Base-by-base conservation (phyloP, 306 rosid species). In the Albizia julibrissin region DNA sequence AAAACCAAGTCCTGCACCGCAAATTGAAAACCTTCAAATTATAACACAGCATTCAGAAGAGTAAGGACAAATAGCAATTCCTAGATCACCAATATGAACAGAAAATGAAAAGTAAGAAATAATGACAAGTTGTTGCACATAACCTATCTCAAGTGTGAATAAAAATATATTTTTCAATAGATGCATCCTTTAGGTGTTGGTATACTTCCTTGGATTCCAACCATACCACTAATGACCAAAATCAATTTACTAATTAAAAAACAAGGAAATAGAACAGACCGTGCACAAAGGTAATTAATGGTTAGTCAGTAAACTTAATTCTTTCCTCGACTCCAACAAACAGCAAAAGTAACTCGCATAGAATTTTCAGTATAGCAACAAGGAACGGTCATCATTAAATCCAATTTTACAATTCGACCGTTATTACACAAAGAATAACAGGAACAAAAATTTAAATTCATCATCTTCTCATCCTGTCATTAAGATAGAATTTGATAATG, bases 1-100 rank as follows among this genome's bases (percentile, higher is more conserved):
- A 85, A 94, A 94, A 78, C 97, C 97, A 78, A 93, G 97, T 69
- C 98, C 98, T 93, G 97, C 92, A 89, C 79, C 91, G 84, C 66
- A 86, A 84, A 86, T 61, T 66, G 84, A 81, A 74, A 39, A 18
- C 54, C 65, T 84, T 79, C 40, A 78, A 70, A 83, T 56, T 73
- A 46, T 33, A 82, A 64, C n/a, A 59, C 56, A 43, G 9, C 56
- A 81, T 59, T 64, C 14, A 70, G 77, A 54, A 19, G 47, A 82
- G 19, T n/a, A 62, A 50, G 47, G 24, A 44, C 44, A 34, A 61
- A 42, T 29, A 80, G 49, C 64, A n/a, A 58, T 29, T 11, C 12
- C 78, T 33, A 59, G 69, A 56, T 67, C 74, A 74, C 37, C 59
- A 37, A 22, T 14, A 8, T 49, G 75, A 69, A 43, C 29, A 72